Evolutionary conservation across 257 asterid species (phyloP), one percentile per base, ranked within the genome.

Genomic region (Verbena officinalis): DNA sequence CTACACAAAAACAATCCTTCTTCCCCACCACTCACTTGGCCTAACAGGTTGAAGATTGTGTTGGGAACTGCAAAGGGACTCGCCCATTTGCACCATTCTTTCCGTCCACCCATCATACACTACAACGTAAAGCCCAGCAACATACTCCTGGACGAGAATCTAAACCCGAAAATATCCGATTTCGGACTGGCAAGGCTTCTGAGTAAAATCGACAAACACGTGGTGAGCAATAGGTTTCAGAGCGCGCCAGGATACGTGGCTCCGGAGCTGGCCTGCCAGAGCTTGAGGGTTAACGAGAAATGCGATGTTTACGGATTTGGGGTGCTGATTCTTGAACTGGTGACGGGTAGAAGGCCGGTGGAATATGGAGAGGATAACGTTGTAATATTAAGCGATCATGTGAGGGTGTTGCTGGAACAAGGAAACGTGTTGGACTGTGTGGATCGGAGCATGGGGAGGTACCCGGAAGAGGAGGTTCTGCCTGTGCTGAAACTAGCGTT

Each of bases 231-330:
- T 65, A 62, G 98, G 46, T 86, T 89, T 27, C 94, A 86, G 54
- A 84, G 83, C 13, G 88, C 95, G n/a, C 73, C 84, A 6, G 97
- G 99, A 5, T 90, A 93, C 33, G 85, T 84, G 48, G 99, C 99
- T 0, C 99, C 99, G 0, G 99, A 93, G 39, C 67, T 90, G 49
- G 92, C 96, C 0, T 90, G 97, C 84, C 91, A 83, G 83, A 90
- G 86, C 84, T 57, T 90, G 11, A 85, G 97, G 65, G 97, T 93
- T 23, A 90, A 84, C 2, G 99, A 93, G 49, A 93, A 93, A 66
- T 93, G 99, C 36, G 99, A 93, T 13, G 92, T 93, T 0, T 90
- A 75, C 14, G 95, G 99, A 0, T 93, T 93, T 17, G 99, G 99
- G 0, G 90, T 93, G 69, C 65, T 93, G 83, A 76, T 90, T 1